phyloP scores from a whole-genome alignment of 495 filamentous ascomycete genomes.

The Aspergillus bridgeri region DNA sequence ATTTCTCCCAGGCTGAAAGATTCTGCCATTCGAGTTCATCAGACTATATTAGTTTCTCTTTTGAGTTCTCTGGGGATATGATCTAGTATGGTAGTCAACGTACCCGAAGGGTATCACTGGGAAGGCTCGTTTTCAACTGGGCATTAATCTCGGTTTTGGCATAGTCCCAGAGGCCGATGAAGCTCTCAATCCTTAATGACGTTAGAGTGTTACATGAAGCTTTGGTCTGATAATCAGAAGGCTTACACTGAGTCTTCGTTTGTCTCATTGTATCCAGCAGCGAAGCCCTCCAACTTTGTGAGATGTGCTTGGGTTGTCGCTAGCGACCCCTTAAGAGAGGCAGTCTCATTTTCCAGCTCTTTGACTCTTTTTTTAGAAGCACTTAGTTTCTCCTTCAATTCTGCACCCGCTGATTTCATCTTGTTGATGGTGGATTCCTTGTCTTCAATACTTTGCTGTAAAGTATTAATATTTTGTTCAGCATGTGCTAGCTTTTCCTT shows the following conservation, averaged over 20 bases:
- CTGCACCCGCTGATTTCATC: slow-evolving; percentile 9
- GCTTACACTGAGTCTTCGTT: slow-evolving; percentile 18
- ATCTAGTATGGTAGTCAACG: slow-evolving; percentile 3
- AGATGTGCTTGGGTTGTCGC: slow-evolving; percentile 5
- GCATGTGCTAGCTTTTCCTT: slow-evolving; percentile 10
- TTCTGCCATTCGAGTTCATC: slow-evolving; percentile 7
- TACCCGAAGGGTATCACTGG: slow-evolving; percentile 15
- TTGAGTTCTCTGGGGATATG: neutral
- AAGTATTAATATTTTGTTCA: slow-evolving; percentile 8
- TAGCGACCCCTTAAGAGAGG: slow-evolving; percentile 7
- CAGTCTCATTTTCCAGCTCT: slow-evolving; percentile 10
- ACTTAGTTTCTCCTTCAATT: slow-evolving; percentile 5
- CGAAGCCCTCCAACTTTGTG: slow-evolving; percentile 11
- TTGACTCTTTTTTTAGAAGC: slow-evolving; percentile 5
- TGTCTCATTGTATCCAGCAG: slow-evolving; percentile 6
- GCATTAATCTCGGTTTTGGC: slow-evolving; percentile 14
- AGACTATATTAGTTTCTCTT: slow-evolving; percentile 4
- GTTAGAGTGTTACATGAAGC: slow-evolving; percentile 2
- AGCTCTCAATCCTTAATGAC: slow-evolving; percentile 10
- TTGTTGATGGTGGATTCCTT: slow-evolving; percentile 15
- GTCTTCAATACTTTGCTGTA: slow-evolving; percentile 16
- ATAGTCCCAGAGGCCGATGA: slow-evolving; percentile 16
- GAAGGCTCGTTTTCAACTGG: slow-evolving; percentile 14
- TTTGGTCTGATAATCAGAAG: neutral
- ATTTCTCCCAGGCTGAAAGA: slow-evolving; percentile 9